Percentiles rank a stretch among this genome's conserved stretches.
Conservation (phyloP, 352 stramenopile genomes). For the Phytophthora litchii region DNA sequence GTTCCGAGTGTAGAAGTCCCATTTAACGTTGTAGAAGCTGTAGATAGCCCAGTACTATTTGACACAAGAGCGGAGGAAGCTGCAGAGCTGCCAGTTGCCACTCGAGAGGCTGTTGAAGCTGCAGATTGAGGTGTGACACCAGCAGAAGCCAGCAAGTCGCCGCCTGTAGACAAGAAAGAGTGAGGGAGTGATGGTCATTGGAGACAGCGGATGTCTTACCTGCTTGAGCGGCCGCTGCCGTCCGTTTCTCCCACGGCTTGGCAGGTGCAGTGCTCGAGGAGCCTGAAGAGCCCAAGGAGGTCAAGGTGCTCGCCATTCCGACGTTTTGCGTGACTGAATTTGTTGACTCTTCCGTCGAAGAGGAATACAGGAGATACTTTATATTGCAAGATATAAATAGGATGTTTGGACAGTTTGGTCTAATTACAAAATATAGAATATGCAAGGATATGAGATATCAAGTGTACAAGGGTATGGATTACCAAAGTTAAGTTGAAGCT, state of each 20-base stretch:
- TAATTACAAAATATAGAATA: neutral
- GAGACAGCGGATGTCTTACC: constrained; percentile 14
- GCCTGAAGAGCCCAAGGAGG: no score
- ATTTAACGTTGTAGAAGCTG: constrained; percentile 10
- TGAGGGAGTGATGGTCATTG: constrained; percentile 12
- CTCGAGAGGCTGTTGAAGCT: constrained; percentile 19
- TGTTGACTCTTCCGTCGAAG: constrained; percentile 11
- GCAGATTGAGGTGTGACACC: constrained; percentile 23
- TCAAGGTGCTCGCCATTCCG: constrained; percentile 38
- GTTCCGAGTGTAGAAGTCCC: constrained; percentile 15
- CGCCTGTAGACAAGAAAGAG: constrained; percentile 7
- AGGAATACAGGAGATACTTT: neutral
- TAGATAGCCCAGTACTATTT: constrained; percentile 7
- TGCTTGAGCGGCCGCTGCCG: constrained; percentile 25
- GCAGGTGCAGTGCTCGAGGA: constrained; percentile 24
- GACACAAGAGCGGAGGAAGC: constrained; percentile 8
- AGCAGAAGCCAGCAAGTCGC: constrained; percentile 20
- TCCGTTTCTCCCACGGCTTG: constrained; percentile 63
- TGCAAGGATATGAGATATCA: neutral
- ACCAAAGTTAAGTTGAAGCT: constrained; percentile 9
- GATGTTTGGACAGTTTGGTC: no score
- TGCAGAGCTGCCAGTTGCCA: constrained; percentile 7
- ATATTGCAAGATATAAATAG: neutral
- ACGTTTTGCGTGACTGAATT: constrained; percentile 1
- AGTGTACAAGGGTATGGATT: neutral